Evolutionary conservation across 495 filamentous ascomycete species (phyloP).

Genomic region (Annulohypoxylon stygium): DNA sequence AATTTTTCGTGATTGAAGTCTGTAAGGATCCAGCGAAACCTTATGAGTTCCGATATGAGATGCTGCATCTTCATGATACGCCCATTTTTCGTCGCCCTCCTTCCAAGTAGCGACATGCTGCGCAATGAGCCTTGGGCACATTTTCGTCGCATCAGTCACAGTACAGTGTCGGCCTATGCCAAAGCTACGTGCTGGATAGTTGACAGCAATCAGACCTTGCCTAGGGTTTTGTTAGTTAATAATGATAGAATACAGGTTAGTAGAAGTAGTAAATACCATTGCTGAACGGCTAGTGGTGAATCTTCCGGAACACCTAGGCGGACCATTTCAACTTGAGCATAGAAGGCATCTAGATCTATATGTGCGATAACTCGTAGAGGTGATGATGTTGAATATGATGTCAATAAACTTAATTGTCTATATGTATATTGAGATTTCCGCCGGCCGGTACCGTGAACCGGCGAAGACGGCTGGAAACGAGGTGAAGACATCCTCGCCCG

Average conservation of each 20-base stretch:
- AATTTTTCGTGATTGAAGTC: conserved; percentile 86
- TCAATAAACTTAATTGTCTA: conserved; percentile 81
- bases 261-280: conserved; percentile 66
- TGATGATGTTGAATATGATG: conserved; percentile 74
- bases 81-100: conserved; percentile 91
- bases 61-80: conserved; percentile 83
- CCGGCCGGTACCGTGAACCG: conserved; percentile 52
- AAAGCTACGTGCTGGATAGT: conserved; percentile 87
- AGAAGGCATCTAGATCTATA: conserved; percentile 97
- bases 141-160: conserved; percentile 84
- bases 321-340: conserved; percentile 95
- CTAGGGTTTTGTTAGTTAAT: conserved; percentile 50
- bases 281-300: conserved; percentile 90
- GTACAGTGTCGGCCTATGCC: conserved; percentile 82
- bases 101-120: conserved; percentile 97
- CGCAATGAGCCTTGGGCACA: conserved; percentile 84
- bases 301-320: conserved; percentile 80
- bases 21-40: conserved; percentile 92
- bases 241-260: conserved; percentile 1
- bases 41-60: conserved; percentile 87
- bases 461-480: conserved; percentile 56
- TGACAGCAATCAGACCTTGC: conserved; percentile 91
- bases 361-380: conserved; percentile 91
- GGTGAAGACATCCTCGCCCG: conserved; percentile 47
- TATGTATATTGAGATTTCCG: conserved; percentile 83